Evolutionary conservation across 2,329 filamentous ascomycete species (phyloP), one percentile per base, ranked within the genome.

Genomic region (Claviceps sp.): DNA sequence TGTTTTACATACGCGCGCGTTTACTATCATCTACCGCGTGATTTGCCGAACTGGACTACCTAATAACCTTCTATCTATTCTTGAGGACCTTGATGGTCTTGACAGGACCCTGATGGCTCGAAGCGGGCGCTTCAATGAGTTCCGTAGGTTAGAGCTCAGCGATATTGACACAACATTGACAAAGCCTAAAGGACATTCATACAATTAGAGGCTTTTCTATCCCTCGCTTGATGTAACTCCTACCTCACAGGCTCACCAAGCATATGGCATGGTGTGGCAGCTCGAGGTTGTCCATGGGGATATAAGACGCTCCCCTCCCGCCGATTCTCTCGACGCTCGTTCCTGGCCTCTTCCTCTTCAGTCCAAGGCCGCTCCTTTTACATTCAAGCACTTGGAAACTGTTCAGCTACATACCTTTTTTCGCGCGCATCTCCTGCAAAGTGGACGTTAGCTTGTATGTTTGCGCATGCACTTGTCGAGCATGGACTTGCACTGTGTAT

Each of bases 61-160:
- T 22, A 22, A 2, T 22, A 22, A 22, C 20, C 22, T 20, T 20
- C 41, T 9, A 43, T 13, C 9, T 5, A 22, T 22, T 22, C 20
- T 22, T 8, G 16, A 18, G 30, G 18, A 20, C 37, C 26, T 13
- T 6, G 13, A 18, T 22, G 24, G 18, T 13, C 26, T 26, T 41
- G 38, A 30, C 38, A 47, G 49, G 11, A 47, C 49, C 43, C n/a
- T 51, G 43, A 47, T 51, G 49, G 49, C 34, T 22, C 20, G 34
- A 22, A 5, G 6, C 11, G 49, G 20, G 22, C n/a, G n/a, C 18
- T 18, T 30, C 37, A 16, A 20, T 20, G 4, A 13, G 43, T 8
- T 44, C 5, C 20, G 9, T 9, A 8, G 9, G 30, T 34, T 34
- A 11, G 30, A 8, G 9, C 9, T 11, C 26, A 30, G 30, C 9